Percentiles rank a stretch among this genome's conserved stretches.
Conservation (phyloP, 2,329 filamentous ascomycete species). For the Neophaeococcomyces mojaviensis region DNA sequence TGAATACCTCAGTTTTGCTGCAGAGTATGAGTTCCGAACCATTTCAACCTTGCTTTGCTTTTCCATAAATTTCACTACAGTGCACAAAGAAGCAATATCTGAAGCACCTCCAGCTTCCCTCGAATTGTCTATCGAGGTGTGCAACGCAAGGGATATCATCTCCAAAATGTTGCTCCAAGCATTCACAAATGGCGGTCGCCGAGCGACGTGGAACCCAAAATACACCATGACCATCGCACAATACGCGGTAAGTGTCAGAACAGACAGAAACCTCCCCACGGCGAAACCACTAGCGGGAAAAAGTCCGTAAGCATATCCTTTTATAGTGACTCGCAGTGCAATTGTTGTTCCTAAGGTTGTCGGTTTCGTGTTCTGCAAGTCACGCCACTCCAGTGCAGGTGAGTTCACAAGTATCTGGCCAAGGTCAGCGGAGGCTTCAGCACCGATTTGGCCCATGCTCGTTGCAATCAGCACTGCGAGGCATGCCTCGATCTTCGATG, state of each 20-base stretch:
- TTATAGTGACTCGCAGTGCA: background rate
- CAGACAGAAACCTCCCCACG: background rate
- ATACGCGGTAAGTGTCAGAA: background rate
- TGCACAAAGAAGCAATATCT: no score
- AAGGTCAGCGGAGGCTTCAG: background rate
- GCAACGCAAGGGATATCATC: background rate
- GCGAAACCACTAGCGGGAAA: background rate
- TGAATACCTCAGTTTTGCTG: no score
- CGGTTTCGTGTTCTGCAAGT: background rate
- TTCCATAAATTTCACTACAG: no score
- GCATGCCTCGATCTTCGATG: constrained; percentile 1
- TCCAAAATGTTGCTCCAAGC: background rate
- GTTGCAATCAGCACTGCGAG: background rate
- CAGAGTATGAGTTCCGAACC: no score
- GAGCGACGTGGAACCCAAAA: background rate
- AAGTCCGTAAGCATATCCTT: constrained; percentile 4
- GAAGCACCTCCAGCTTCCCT: no score
- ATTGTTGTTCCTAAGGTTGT: background rate
- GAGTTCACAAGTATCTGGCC: background rate
- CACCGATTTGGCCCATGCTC: background rate
- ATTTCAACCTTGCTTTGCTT: no score
- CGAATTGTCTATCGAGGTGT: no score
- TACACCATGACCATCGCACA: background rate
- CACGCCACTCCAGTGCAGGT: background rate
- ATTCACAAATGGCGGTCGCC: background rate